Evolutionary conservation across 179 eudicot species (phyloP).

Genomic region (Amaranthus tricolor): DNA sequence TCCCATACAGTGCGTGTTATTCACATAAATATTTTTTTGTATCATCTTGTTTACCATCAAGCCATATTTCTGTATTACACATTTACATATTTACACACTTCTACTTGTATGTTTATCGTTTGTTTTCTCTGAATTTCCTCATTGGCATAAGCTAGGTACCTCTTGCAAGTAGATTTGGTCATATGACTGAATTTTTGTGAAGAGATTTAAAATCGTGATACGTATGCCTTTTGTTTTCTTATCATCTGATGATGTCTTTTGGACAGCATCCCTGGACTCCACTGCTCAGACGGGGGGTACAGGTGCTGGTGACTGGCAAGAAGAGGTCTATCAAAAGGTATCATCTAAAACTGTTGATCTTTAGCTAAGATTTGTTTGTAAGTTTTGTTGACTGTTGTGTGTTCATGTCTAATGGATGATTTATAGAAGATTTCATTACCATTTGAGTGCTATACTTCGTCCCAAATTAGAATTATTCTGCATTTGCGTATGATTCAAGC

Average conservation of each 20-base stretch:
- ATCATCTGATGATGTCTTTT: conserved; percentile 6
- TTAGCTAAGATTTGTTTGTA: neutral
- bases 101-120: neutral
- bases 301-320: conserved; percentile 77
- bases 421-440: neutral
- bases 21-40: neutral
- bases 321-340: conserved; percentile 92
- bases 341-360: conserved; percentile 4
- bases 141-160: neutral
- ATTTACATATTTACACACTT: neutral
- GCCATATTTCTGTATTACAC: neutral
- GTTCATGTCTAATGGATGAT: neutral
- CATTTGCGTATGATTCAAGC: neutral
- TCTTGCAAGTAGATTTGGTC: neutral
- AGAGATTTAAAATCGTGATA: neutral
- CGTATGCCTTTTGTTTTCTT: neutral
- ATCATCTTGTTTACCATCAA: neutral
- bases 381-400: neutral
- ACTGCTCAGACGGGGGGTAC: conserved; percentile 67
- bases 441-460: neutral
- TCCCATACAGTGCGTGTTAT: neutral
- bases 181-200: neutral
- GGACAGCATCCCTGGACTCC: conserved; percentile 50
- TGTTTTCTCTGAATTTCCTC: neutral
- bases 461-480: neutral